Conservation (phyloP, 257 asterid genomes). For the Misopates orontium region DNA sequence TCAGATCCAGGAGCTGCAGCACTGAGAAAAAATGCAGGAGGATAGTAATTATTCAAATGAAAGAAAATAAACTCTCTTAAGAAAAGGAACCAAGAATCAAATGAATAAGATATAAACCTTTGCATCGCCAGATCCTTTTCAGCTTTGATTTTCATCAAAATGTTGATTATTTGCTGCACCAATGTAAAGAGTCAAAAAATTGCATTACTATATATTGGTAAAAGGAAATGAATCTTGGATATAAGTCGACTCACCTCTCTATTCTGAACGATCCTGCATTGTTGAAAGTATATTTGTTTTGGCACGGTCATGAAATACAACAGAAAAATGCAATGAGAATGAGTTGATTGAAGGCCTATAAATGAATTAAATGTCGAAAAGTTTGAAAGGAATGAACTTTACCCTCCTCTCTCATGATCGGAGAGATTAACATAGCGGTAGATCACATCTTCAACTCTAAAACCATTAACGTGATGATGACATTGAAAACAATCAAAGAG, state of each 20-base stretch:
- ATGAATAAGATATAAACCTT: conserved; percentile 37
- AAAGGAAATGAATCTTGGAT: background rate
- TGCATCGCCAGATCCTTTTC: conserved; percentile 64
- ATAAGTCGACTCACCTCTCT: conserved; percentile 43
- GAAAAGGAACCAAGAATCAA: background rate
- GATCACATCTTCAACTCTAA: conserved; percentile 75
- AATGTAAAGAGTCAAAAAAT: background rate
- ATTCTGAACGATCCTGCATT: conserved; percentile 46
- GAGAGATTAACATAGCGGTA: conserved; percentile 59
- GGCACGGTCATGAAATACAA: background rate
- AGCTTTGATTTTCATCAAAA: conserved; percentile 56
- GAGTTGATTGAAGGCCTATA: background rate
- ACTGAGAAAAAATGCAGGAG: conserved; percentile 30
- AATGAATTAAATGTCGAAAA: background rate
- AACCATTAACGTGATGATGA: no score
- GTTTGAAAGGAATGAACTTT: conserved; percentile 1
- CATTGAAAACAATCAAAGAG: no score
- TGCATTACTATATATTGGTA: background rate
- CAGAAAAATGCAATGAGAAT: background rate
- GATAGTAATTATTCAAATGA: conserved; percentile 9
- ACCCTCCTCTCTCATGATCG: conserved; percentile 77
- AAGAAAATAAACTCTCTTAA: background rate
- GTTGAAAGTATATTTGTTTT: background rate
- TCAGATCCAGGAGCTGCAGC: conserved; percentile 62
- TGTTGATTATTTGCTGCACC: conserved; percentile 65